phyloP scores from a whole-genome alignment of 1,139 yeast genomes.

The Saccharomyces hybrid region DNA sequence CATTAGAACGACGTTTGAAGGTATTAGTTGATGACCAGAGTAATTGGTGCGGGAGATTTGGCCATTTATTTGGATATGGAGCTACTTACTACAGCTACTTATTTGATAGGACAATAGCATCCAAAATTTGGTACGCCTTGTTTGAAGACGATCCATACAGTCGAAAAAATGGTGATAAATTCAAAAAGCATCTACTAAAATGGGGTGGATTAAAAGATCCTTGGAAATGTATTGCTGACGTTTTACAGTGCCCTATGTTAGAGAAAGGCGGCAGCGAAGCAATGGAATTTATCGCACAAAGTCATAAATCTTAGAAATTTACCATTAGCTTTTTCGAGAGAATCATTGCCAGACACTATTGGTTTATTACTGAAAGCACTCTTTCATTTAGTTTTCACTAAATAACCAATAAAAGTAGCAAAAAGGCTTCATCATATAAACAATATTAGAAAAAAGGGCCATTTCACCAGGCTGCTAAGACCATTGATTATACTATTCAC shows the following conservation, averaged over 20 bases:
- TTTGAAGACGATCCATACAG: conserved; percentile 66
- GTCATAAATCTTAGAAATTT: conserved; percentile 23
- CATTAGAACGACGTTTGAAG: conserved; percentile 47
- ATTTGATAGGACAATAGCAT: conserved; percentile 88
- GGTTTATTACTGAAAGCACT: no score
- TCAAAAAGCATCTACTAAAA: conserved; percentile 59
- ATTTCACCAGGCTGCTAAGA: no score
- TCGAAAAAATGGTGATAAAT: conserved; percentile 64
- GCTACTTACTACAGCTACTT: conserved; percentile 89
- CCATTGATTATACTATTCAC: not conserved
- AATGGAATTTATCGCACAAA: conserved; percentile 57
- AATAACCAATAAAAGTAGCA: not conserved
- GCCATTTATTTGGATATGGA: conserved; percentile 90
- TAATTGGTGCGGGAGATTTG: conserved; percentile 91
- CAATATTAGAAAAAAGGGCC: no score
- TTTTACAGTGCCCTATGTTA: conserved; percentile 54
- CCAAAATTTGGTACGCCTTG: conserved; percentile 70
- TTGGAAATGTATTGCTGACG: conserved; percentile 79
- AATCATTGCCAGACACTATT: no score
- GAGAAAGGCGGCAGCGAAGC: conserved; percentile 64
- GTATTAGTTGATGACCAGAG: conserved; percentile 59
- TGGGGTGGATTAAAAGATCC: conserved; percentile 97
- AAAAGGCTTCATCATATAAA: no score
- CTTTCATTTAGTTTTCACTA: not conserved
- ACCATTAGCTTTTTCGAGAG: no score